These are phyloP conservation scores for Wallacemonas rigidus DNA, from an alignment of 208 protist species.

Conservation along the genomic window DNA sequence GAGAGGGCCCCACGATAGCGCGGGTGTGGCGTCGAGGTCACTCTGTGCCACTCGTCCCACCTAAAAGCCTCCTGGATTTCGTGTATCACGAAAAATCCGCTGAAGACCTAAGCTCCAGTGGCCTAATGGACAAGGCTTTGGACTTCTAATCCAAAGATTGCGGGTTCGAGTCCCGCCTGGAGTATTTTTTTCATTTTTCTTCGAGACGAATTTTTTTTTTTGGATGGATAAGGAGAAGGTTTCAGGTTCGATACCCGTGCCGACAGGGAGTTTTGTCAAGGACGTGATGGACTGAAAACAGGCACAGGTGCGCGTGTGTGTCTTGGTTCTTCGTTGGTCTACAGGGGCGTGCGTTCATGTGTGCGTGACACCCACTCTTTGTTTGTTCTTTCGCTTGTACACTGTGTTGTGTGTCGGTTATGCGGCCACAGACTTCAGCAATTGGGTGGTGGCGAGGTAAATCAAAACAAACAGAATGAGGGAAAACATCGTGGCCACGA, in stretches of 20 bases:
- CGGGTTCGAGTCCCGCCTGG: conserved; percentile 89
- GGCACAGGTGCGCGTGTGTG: too few relatives aligned
- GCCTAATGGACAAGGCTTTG: conserved; percentile 91
- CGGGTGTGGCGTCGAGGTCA: too few relatives aligned
- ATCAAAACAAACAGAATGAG: conserved; percentile 4
- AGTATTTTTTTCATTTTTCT: conserved; percentile 51
- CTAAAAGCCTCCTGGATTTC: too few relatives aligned
- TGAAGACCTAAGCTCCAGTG: conserved; percentile 30
- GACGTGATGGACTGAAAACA: too few relatives aligned
- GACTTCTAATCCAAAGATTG: conserved; percentile 92
- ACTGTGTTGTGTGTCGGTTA: background rate
- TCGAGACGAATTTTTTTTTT: background rate
- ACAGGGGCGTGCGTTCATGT: too few relatives aligned
- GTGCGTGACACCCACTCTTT: too few relatives aligned
- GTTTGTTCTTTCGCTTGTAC: background rate
- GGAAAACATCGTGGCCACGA: background rate
- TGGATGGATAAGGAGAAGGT: background rate
- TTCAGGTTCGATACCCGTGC: background rate
- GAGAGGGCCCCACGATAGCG: too few relatives aligned
- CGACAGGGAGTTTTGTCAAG: background rate
- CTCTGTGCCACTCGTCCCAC: too few relatives aligned
- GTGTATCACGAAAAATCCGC: background rate
- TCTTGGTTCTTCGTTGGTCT: too few relatives aligned
- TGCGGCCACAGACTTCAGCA: background rate
- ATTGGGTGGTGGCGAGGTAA: background rate